Conservation (phyloP, 805 yeast genomes). For the Wickerhamomyces chambardii region DNA sequence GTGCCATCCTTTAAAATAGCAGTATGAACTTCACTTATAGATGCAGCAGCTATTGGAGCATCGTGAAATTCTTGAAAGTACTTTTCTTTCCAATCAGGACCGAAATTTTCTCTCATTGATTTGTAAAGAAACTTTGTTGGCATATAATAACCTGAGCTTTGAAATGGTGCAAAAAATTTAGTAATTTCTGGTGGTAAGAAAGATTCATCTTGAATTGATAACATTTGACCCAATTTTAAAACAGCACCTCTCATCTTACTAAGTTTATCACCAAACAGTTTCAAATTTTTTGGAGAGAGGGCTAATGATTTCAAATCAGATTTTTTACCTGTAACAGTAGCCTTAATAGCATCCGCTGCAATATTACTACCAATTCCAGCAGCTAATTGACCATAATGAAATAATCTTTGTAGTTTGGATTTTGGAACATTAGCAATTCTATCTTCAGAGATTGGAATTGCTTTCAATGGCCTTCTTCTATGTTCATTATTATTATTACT, state of each 20-base stretch:
- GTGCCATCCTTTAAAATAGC: constrained; percentile 63
- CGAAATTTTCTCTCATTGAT: constrained; percentile 66
- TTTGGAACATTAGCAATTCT: constrained; percentile 74
- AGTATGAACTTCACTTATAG: constrained; percentile 92
- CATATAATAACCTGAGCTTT: constrained; percentile 94
- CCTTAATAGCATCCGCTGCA: constrained; percentile 65
- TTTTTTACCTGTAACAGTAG: constrained; percentile 46
- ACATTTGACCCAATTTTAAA: constrained; percentile 90
- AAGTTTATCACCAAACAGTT: constrained; percentile 78
- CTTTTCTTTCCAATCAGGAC: constrained; percentile 66
- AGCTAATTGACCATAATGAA: constrained; percentile 89
- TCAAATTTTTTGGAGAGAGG: constrained; percentile 76
- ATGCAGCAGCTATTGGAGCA: constrained; percentile 93
- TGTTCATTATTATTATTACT: no score
- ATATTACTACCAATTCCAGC: constrained; percentile 87
- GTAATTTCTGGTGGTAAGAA: constrained; percentile 82
- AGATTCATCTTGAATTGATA: constrained; percentile 87
- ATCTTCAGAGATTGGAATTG: constrained; percentile 27
- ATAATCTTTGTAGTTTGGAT: constrained; percentile 77
- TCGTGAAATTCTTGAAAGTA: constrained; percentile 70
- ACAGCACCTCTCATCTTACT: constrained; percentile 99
- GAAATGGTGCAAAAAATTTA: constrained; percentile 72
- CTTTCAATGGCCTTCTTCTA: not conserved
- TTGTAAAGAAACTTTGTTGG: constrained; percentile 83
- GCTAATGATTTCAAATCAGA: constrained; percentile 50